Evolutionary conservation across 129 eudicot genomes (phyloP).

Genomic region (Mikania micrantha): DNA sequence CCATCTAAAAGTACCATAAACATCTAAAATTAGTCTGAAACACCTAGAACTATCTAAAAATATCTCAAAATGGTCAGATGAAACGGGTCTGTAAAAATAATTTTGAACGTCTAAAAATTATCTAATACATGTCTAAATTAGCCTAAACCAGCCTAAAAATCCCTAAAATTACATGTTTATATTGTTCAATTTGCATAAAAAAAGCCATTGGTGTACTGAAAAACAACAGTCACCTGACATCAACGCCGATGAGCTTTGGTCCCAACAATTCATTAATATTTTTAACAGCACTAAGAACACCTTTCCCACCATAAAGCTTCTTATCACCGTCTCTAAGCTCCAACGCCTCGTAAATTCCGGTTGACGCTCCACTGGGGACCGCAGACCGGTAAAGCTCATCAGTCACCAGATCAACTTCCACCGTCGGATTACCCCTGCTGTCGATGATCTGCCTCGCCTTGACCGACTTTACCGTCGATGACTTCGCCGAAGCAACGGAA

Average conservation of each 20-base stretch:
- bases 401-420: conserved; percentile 82
- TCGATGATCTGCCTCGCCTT: conserved; percentile 95
- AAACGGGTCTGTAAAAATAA: too few species aligned
- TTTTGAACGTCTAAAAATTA: too few species aligned
- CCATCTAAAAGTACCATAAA: too few species aligned
- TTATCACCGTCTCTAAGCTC: conserved; percentile 96
- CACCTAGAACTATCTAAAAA: too few species aligned
- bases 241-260: conserved; percentile 76
- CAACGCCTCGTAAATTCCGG: conserved; percentile 95
- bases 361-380: conserved; percentile 96
- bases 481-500: conserved; percentile 23
- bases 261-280: conserved; percentile 72
- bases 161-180: too few species aligned
- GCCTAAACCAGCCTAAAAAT: too few species aligned
- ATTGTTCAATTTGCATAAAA: too few species aligned
- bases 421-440: conserved; percentile 96
- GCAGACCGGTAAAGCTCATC: conserved; percentile 75
- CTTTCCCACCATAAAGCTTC: conserved; percentile 83
- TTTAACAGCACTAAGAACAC: conserved; percentile 76
- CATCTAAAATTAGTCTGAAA: too few species aligned
- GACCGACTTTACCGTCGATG: conserved; percentile 51
- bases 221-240: conserved; percentile 54
- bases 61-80: too few species aligned
- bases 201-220: too few species aligned
- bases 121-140: too few species aligned